Base-by-base conservation (phyloP, 2,329 filamentous ascomycete genomes). In the Aspergillus hortae region DNA sequence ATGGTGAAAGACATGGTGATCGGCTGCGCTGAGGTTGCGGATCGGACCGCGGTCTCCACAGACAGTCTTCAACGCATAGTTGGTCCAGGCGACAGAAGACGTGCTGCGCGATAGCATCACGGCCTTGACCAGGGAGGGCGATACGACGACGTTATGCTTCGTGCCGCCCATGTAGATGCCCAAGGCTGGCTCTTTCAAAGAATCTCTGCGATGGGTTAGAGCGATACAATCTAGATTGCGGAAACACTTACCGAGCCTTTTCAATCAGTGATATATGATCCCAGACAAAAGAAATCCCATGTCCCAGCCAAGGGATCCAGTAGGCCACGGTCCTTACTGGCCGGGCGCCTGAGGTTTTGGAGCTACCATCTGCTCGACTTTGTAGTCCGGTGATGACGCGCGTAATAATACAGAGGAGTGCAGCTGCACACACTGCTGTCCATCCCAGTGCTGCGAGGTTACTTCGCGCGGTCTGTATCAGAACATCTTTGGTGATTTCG, bases 251-350 rank as follows among this genome's bases (percentile, higher is more conserved):
- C 77, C 71, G 66, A 12, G 77, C 64, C 46, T 67, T 68, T 36
- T 67, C 66, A 54, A 81, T 62, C 57, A 80, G 77, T 10, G 61
- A 59, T 38, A 77, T 67, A 45, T 75, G 73, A 38, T 76, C 64
- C 60, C 76, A 71, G 17, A 74, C 65, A 57, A 83, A 78, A 17
- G 67, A 68, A 38, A 78, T 59, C 6, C 77, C 72, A 69, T 86
- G 80, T 36, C 81, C 80, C 7, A 85, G 33, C 47, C 79, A 72
- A 1, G 83, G 83, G 6, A 86, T 64, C 79, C 81, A 86, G 66
- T 86, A 86, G 25, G 81, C 80, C 19, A 79, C 57, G 51, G 74
- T 66, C 63, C 77, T 77, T 54, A 80, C 74, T 49, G 67, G 68
- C 57, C 63, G 63, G n/a, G 60, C 44, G 43, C 57, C 55, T 32